Percentiles rank a stretch among this genome's conserved stretches.
phyloP scores from a whole-genome alignment of 345 rosid genomes.

The Eucalyptus cloeziana region DNA sequence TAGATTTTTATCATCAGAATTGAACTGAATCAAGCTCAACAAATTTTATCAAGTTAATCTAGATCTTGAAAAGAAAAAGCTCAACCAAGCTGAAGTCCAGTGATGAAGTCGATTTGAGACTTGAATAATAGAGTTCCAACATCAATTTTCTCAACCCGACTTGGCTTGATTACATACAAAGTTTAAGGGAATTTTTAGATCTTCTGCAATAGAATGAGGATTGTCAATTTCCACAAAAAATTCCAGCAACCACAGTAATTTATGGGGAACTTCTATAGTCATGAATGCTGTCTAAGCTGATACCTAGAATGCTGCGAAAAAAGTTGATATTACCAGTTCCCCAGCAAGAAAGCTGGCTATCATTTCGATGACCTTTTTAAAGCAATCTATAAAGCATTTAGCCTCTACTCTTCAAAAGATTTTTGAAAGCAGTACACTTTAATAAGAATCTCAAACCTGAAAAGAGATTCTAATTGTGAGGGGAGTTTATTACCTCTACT shows the following conservation, averaged over 20 bases:
- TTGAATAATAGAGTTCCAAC: not conserved
- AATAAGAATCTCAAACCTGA: not conserved
- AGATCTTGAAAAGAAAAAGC: not conserved
- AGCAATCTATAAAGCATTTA: not conserved
- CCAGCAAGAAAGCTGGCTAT: not conserved
- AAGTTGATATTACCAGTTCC: not conserved
- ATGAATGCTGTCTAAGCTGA: not conserved
- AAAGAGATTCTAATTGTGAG: not conserved
- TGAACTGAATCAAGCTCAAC: not conserved
- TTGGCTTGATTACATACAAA: not conserved
- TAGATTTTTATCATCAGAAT: not conserved
- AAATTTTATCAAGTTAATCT: not conserved
- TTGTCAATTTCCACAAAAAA: not conserved
- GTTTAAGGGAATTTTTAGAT: not conserved
- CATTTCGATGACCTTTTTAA: not conserved
- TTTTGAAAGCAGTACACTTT: not conserved
- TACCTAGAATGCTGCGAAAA: not conserved
- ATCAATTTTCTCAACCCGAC: not conserved
- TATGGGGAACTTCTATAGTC: not conserved
- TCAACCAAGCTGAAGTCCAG: not conserved
- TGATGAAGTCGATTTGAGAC: not conserved
- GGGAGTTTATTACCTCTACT: slow-evolving; percentile 44
- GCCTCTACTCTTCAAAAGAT: not conserved
- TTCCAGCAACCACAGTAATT: not conserved
- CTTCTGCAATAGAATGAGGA: not conserved